Base-by-base conservation (phyloP, 2,329 filamentous ascomycete genomes). In the Hawksworthiomyces lignivorus region DNA sequence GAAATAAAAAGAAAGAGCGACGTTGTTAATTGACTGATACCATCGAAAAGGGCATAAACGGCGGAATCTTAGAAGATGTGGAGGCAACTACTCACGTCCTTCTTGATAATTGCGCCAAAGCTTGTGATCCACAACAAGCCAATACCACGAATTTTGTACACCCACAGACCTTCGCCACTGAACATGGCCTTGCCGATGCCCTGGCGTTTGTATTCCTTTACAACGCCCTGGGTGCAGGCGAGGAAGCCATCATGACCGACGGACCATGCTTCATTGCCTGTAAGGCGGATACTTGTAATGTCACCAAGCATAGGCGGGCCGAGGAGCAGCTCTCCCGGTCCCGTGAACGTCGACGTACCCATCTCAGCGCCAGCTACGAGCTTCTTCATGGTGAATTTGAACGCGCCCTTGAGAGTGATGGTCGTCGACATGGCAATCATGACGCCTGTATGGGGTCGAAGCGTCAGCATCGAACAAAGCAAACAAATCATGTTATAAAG, bases 341-440 rank as follows among this genome's bases (percentile, higher is more conserved):
- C 92, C 0, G 87, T 92, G 60, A 80, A 97, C 0, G 75, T 83
- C 2, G 87, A 94, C 45, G 78, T 77, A 2, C 77, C 63, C 69
- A 97, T 77, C 37, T 94, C 86, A 39, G 84, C 84, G 38, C 88
- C 84, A 0, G 82, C 75, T 35, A 97, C 68, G n/a, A 94, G 69
- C 65, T 96, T 97, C 66, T 95, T 96, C 65, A 94, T 70, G 45
- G 79, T 84, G 62, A 98, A 94, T 49, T 90, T 92, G 51, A 94
- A 62, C 31, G 72, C 72, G 42, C 92, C 92, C 62, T 84, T 85
- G 35, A 97, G 76, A 0, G 84, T 89, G 41, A 98, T 75, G 8
- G 84, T 84, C 3, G 87, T 83, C 3, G 86, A 88, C 92, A 97
- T 98, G 56, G 87, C 86, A 54, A 98, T 87, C 88, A 98, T 92